Evolutionary conservation across 176 grass and related monocot genomes (phyloP), one percentile per base, ranked within the genome.

Genomic region (Carex cristatella): DNA sequence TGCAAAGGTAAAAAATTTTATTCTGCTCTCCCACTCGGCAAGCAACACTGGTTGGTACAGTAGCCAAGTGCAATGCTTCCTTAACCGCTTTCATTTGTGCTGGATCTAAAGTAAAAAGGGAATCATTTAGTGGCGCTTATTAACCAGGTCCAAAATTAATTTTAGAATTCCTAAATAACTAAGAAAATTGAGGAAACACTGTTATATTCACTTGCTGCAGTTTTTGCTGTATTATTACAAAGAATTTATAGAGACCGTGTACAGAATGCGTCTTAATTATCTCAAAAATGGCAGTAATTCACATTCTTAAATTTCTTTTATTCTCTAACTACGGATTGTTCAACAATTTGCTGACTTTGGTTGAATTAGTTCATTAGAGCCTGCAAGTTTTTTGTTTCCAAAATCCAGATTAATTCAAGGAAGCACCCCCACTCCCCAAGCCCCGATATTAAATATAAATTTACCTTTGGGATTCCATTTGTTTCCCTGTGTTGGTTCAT

Each of bases 1-100:
- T 95, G 68, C 90, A 99, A 79, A 99, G 95, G 12, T 92, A 88
- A 37, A 95, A 53, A 40, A 99, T 89, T 5, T 78, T 91, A 12
- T 65, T 99, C 13, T 94, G 96, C 86, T 99, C 93, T 4, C 72
- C 66, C 14, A 94, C 91, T 3, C 93, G 90, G 88, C 93, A 99
- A 51, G 93, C 88, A 65, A 95, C 83, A 60, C 71, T 88, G 49
- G 57, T 67, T 6, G 96, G 93, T 53, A 85, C 78, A 42, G 96
- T 95, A 3, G 85, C 91, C 12, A 95, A 85, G 68, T 99, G 96
- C 38, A 95, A 46, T 38, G 91, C 91, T 81, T 99, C 93, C 84
- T 95, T 95, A 33, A 92, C 91, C 0, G 88, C 90, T 87, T 89
- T 89, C 90, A 95, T 88, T 86, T 95, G 90, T 42, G 66, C 48